Evolutionary conservation across 2,329 filamentous ascomycete species (phyloP), one percentile per base, ranked within the genome.

Genomic region (Trichophyton equinum): DNA sequence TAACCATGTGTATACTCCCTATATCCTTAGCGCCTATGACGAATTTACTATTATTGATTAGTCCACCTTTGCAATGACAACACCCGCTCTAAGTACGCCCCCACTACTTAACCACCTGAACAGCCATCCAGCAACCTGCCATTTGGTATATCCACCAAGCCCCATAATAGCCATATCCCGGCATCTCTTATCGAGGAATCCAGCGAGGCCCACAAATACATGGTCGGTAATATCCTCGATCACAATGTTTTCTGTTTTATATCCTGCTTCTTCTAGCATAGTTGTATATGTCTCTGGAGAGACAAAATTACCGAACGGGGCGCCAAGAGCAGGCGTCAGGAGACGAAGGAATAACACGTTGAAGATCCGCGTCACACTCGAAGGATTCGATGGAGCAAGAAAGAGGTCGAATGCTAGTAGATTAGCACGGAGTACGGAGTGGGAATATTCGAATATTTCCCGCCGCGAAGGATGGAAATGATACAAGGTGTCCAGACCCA

Each of bases 361-460:
- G 36, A 65, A 63, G 22, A 65, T 51, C 0, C 66, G 64, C 0
- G 65, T 63, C 46, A 62, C 30, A 8, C 25, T 11, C 3, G 65
- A 62, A 15, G 71, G 67, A 3, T 60, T 20, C 30, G 57, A 20
- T 11, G 62, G 59, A 6, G 62, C 59, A n/a, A 73, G 71, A 1
- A 82, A 65, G 1, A 84, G 72, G 62, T 84, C 82, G 62, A 83
- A 84, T 0, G 78, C 80, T 77, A 82, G 81, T 58, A 81, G 68
- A 0, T 78, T 76, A 1, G 81, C 80, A 2, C 73, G 65, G 0
- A 83, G 71, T 0, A 68, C 68, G 2, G 64, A 67, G 3, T 72
- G 69, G 0, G 78, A 74, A 49, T 78, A 72, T 6, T 69, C 61
- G 13, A 83, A 74, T 1, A 82, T 66, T 0, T 77, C 75, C 60